These are phyloP conservation scores for Stentor roeselii DNA, from an alignment of 73 alveolate genomes.

Conservation along the genomic window DNA sequence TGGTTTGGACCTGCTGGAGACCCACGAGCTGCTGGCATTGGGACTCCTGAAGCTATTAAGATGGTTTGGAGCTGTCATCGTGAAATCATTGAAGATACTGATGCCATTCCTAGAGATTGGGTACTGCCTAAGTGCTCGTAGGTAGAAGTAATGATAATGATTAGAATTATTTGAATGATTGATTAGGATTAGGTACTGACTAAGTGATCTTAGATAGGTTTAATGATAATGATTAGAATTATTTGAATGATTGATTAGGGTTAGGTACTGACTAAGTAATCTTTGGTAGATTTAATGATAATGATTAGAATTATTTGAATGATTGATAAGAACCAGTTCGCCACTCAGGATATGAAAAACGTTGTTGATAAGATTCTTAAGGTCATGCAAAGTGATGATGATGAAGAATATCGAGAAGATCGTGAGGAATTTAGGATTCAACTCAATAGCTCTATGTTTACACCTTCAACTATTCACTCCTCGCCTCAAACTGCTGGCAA, in stretches of 20 bases:
- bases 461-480: not conserved
- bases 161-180: too few species aligned
- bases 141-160: too few species aligned
- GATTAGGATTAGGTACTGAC: not conserved
- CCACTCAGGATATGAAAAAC: constrained; percentile 15
- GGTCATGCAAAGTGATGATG: not conserved
- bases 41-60: constrained; percentile 80
- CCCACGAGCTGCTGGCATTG: constrained; percentile 96
- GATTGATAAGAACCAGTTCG: not conserved
- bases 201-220: not conserved
- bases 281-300: not conserved
- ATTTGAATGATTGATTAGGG: too few species aligned
- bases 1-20: constrained; percentile 98
- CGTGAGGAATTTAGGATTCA: too few species aligned
- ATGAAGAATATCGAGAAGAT: not conserved
- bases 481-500: not conserved
- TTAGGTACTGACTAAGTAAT: not conserved
- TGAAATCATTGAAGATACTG: constrained; percentile 85
- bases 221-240: not conserved
- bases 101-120: constrained; percentile 64
- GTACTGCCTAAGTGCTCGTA: constrained; percentile 30
- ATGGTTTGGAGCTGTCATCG: constrained; percentile 92
- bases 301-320: not conserved
- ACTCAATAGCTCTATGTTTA: too few species aligned
- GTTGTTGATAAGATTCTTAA: not conserved